Evolutionary conservation across 305 asterid genomes (phyloP).

Genomic region (Solanum hybrid): DNA sequence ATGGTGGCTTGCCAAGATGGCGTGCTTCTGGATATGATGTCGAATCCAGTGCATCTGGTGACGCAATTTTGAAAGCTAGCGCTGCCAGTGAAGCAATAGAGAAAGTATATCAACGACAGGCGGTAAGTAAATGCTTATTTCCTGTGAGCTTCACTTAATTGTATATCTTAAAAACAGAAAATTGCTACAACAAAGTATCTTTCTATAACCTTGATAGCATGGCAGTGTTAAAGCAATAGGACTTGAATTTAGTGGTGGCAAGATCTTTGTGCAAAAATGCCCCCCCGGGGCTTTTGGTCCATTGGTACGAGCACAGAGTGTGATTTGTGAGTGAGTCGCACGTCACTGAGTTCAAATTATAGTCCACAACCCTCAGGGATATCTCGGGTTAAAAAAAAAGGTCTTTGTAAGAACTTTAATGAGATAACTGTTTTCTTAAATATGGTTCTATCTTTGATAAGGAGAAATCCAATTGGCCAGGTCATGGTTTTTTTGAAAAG

Average conservation of each 20-base stretch:
- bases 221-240: neutral
- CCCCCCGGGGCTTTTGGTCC: neutral
- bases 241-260: neutral
- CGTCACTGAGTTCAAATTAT: neutral
- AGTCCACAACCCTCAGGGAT: neutral
- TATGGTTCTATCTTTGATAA: neutral
- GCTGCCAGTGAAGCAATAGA: slow-evolving; percentile 98
- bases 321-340: neutral
- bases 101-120: slow-evolving; percentile 67
- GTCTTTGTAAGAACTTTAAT: neutral
- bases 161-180: neutral
- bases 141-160: neutral
- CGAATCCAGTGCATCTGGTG: slow-evolving; percentile 90
- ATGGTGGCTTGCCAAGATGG: slow-evolving; percentile 95
- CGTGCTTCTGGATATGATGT: slow-evolving; percentile 91
- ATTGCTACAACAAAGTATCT: neutral
- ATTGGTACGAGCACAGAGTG: neutral
- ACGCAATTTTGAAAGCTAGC: slow-evolving; percentile 86
- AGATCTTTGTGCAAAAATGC: neutral
- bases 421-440: neutral
- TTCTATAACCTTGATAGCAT: neutral
- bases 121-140: slow-evolving; percentile 32
- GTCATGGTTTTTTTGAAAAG: neutral
- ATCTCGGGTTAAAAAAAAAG: neutral
- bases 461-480: neutral